These are phyloP conservation scores for Pythium volutum DNA, from an alignment of 352 stramenopile genomes.

Conservation along the genomic window DNA sequence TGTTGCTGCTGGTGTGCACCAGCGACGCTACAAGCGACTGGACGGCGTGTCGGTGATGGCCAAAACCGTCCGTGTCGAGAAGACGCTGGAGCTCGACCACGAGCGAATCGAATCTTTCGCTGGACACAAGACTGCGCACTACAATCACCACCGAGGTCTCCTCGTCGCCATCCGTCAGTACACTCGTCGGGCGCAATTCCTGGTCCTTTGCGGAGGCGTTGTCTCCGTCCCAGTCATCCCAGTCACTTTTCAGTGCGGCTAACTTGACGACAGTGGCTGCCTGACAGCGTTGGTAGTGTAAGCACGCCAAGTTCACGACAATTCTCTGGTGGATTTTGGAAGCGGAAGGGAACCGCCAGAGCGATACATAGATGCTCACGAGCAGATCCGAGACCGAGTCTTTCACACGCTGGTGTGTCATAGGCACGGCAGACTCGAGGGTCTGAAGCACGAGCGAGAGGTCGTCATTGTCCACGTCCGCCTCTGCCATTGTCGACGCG, in stretches of 20 bases:
- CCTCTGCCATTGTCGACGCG: neutral
- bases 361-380: conserved; percentile 3
- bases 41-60: neutral
- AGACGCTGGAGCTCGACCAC: neutral
- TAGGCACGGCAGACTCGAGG: neutral
- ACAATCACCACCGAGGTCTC: neutral
- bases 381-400: neutral
- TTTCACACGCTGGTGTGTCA: neutral
- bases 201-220: conserved; percentile 2
- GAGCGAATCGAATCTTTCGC: neutral
- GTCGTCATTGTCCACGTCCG: neutral
- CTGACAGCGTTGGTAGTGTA: neutral
- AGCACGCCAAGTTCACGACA: neutral
- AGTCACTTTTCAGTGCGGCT: neutral
- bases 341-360: conserved; percentile 1
- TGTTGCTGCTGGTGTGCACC: no score
- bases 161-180: neutral
- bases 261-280: neutral
- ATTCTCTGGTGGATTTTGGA: neutral
- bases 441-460: neutral
- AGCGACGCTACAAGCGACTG: neutral
- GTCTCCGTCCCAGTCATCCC: conserved; percentile 26
- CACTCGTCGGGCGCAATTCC: neutral
- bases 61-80: neutral
- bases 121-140: neutral